These are phyloP conservation scores for Candida tunisiensis DNA, from an alignment of 1,139 yeast species.

Conservation along the genomic window DNA sequence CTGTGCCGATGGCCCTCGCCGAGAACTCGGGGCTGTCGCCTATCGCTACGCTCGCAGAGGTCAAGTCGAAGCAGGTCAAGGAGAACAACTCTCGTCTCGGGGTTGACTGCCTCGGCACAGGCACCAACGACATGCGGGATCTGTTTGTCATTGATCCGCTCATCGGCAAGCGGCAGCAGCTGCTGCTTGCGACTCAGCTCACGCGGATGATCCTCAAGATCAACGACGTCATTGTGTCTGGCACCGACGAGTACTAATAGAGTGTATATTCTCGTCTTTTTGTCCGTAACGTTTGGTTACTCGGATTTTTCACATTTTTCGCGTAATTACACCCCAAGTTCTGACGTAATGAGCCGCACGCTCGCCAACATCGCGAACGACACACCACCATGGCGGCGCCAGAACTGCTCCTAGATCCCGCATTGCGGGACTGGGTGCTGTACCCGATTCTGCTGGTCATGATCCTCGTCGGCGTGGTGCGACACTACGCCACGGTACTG, in stretches of 20 bases:
- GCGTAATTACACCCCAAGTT: too few species aligned
- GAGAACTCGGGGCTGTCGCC: slow-evolving; percentile 94
- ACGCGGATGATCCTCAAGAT: slow-evolving; percentile 96
- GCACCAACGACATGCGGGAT: slow-evolving; percentile 82
- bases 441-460: slow-evolving; percentile 80
- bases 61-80: slow-evolving; percentile 73
- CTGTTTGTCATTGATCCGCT: slow-evolving; percentile 92
- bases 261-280: neutral
- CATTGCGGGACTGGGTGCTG: slow-evolving; percentile 76
- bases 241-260: slow-evolving; percentile 44
- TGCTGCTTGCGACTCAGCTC: slow-evolving; percentile 86
- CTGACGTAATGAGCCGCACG: too few species aligned
- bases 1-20: slow-evolving; percentile 87
- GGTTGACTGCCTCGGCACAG: slow-evolving; percentile 84
- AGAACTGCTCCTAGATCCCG: slow-evolving; percentile 62
- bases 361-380: too few species aligned
- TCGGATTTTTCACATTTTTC: neutral
- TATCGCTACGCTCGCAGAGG: slow-evolving; percentile 68
- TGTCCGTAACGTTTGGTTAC: neutral
- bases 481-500: slow-evolving; percentile 51
- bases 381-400: slow-evolving; percentile 4
- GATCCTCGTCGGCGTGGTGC: slow-evolving; percentile 75
- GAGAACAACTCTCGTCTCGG: slow-evolving; percentile 63
- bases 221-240: slow-evolving; percentile 87
- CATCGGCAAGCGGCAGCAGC: slow-evolving; percentile 93